Evolutionary conservation across 116 monocot genomes (phyloP).

Genomic region (Phalaenopsis hybrid): DNA sequence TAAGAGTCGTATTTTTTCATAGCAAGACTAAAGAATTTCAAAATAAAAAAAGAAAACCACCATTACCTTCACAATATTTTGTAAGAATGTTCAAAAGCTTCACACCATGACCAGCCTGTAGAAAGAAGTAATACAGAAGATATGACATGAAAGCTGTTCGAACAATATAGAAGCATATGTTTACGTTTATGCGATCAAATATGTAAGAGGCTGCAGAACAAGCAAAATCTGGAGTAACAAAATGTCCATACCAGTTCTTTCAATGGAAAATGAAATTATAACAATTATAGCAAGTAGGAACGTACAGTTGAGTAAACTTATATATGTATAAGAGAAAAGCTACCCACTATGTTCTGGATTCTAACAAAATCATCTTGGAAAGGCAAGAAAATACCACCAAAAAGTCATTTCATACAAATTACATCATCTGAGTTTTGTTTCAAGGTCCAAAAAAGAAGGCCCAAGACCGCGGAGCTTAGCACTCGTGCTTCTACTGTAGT

Average conservation of each 20-base stretch:
- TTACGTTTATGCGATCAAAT: neutral
- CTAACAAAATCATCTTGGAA: neutral
- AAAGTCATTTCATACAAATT: neutral
- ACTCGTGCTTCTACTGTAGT: too few species aligned
- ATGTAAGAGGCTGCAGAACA: neutral
- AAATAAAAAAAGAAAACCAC: neutral
- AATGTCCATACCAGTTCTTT: neutral
- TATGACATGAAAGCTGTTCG: neutral
- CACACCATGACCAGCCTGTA: constrained; percentile 84
- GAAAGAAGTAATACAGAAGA: constrained; percentile 5
- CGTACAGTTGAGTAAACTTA: neutral
- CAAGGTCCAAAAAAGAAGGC: neutral
- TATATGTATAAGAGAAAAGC: neutral
- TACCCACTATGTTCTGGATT: neutral
- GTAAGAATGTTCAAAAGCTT: constrained; percentile 89
- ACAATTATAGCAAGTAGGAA: neutral
- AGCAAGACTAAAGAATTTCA: neutral
- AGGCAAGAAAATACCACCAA: neutral
- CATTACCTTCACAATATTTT: constrained; percentile 91
- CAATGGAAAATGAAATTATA: neutral
- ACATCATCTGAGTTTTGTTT: neutral
- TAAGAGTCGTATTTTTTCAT: neutral
- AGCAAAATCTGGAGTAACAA: neutral
- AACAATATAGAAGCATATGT: neutral
- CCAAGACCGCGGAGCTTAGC: too few species aligned